A percentile compares a stretch with the other conserved stretches of the same genome.
These are phyloP conservation scores for Rhizophagus clarus DNA, from an alignment of 192 early-diverging fungal species.

Conservation along the genomic window DNA sequence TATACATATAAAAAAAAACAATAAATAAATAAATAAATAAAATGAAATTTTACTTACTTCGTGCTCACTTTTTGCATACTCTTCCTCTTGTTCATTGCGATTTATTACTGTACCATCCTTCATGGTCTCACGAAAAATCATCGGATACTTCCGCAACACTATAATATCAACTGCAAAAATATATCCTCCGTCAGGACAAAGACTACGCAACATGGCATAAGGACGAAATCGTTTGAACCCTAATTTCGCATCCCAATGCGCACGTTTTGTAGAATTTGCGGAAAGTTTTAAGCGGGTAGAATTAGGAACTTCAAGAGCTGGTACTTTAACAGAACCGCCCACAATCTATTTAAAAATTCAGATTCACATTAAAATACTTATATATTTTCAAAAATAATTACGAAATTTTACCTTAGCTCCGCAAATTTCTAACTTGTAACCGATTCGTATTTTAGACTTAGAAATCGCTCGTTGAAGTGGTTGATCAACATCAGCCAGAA, in stretches of 20 bases:
- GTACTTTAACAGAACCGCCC: conserved; percentile 31
- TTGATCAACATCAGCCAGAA: conserved; percentile 52
- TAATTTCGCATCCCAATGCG: conserved; percentile 59
- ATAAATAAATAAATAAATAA: not conserved
- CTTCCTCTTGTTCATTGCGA: conserved; percentile 55
- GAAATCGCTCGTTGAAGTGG: conserved; percentile 42
- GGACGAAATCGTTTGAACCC: conserved; percentile 44
- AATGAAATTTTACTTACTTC: conserved; percentile 38
- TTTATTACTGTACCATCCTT: conserved; percentile 40
- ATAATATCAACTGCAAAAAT: conserved; percentile 61
- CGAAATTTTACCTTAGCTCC: conserved; percentile 52
- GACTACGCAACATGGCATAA: conserved; percentile 33
- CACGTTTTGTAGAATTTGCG: conserved; percentile 56
- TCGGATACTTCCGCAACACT: conserved; percentile 52
- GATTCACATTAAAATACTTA: not conserved
- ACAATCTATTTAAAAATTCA: conserved; percentile 30
- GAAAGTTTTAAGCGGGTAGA: conserved; percentile 40
- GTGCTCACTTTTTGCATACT: conserved; percentile 33
- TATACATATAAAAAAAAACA: not conserved
- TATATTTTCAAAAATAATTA: not conserved
- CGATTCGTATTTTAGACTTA: conserved; percentile 48
- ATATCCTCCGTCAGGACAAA: conserved; percentile 56
- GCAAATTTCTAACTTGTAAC: conserved; percentile 60
- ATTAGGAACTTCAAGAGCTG: conserved; percentile 48
- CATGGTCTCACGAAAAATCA: conserved; percentile 49